Evolutionary conservation across 306 rosid species (phyloP).

Genomic region (Vigna nakashimae): DNA sequence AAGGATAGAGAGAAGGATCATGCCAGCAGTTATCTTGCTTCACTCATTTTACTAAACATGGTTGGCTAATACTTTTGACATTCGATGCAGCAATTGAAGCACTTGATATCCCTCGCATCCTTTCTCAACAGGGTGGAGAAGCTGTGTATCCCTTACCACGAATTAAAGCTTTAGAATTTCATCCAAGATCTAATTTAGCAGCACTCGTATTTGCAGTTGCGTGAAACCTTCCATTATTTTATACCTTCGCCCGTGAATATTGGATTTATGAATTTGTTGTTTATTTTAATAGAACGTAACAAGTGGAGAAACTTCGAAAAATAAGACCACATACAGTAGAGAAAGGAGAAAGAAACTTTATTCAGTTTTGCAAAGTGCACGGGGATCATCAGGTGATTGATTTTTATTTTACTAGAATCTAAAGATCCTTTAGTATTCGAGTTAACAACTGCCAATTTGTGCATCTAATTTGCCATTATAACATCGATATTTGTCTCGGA

Average conservation of each 20-base stretch:
- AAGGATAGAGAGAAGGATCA: constrained; percentile 16
- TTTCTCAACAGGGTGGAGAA: constrained; percentile 99
- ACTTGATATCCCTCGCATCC: constrained; percentile 93
- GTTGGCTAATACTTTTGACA: constrained; percentile 46
- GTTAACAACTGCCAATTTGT: not conserved
- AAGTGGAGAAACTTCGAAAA: constrained; percentile 76
- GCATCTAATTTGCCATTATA: too few relatives aligned
- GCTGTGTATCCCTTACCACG: constrained; percentile 90
- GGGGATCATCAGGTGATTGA: constrained; percentile 93
- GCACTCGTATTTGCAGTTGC: constrained; percentile 89
- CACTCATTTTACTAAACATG: constrained; percentile 23
- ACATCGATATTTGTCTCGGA: too few relatives aligned
- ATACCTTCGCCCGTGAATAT: constrained; percentile 1
- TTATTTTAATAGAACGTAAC: constrained; percentile 63
- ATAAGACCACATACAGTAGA: constrained; percentile 68
- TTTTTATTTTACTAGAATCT: constrained; percentile 27
- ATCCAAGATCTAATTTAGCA: constrained; percentile 89
- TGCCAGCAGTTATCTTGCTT: constrained; percentile 32
- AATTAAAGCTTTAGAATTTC: constrained; percentile 84
- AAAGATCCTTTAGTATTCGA: constrained; percentile 3
- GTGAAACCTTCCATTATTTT: constrained; percentile 46
- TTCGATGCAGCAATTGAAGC: constrained; percentile 84
- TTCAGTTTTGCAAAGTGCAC: constrained; percentile 95
- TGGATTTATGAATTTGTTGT: constrained; percentile 42
- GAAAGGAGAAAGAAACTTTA: constrained; percentile 96